Evolutionary conservation across 257 asterid genomes (phyloP).

Genomic region (Jacaranda copaia): DNA sequence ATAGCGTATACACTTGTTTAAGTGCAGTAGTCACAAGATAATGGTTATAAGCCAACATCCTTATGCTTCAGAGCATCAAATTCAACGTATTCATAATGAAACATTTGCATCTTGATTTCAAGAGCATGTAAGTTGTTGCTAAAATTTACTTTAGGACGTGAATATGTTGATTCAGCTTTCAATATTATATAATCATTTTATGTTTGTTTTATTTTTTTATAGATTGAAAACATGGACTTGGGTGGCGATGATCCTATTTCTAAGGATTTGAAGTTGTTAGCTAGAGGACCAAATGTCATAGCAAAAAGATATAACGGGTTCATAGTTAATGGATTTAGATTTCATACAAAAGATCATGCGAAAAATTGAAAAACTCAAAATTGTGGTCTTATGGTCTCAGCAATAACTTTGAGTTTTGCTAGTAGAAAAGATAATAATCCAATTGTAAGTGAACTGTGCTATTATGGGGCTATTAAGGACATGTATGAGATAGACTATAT

Average conservation of each 20-base stretch:
- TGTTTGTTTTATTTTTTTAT: no score
- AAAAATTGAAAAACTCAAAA: neutral
- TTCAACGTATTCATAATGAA: neutral
- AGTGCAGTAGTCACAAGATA: neutral
- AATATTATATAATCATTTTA: no score
- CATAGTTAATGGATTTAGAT: neutral
- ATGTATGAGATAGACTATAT: no score
- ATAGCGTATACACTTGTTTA: neutral
- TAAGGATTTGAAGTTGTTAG: neutral
- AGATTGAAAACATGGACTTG: neutral
- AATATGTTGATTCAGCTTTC: no score
- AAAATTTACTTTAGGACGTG: no score
- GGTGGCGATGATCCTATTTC: neutral
- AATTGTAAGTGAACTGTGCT: no score
- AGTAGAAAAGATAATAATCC: no score
- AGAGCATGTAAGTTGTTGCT: neutral
- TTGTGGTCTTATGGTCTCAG: neutral
- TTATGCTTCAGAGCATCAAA: neutral
- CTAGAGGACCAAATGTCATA: neutral
- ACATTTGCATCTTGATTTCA: neutral
- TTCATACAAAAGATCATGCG: neutral
- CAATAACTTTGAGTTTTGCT: neutral
- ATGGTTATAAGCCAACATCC: neutral
- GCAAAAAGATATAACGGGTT: neutral
- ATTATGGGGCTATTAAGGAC: no score